phyloP scores from a whole-genome alignment of 495 filamentous ascomycete genomes.

The Clavariopsis aquatica region DNA sequence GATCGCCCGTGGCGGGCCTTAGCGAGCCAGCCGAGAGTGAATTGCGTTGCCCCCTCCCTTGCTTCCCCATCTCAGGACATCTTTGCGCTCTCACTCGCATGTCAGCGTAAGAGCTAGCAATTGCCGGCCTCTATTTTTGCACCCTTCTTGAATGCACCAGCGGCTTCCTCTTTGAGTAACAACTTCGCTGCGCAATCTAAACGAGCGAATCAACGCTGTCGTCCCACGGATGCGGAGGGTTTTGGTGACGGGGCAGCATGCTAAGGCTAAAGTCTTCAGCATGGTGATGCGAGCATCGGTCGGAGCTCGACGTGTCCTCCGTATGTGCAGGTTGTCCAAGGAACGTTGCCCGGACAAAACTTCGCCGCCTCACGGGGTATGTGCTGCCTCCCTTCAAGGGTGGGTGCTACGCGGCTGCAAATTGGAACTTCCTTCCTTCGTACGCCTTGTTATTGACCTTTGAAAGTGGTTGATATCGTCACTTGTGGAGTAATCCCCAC shows the following conservation, averaged over 20 bases:
- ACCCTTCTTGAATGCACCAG: background rate
- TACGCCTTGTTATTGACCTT: background rate
- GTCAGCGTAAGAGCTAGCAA: background rate
- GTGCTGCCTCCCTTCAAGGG: too few relatives aligned
- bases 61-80: too few relatives aligned
- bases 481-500: background rate
- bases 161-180: constrained; percentile 3
- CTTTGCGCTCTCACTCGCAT: too few relatives aligned
- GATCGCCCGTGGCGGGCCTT: background rate
- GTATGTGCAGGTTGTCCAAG: background rate
- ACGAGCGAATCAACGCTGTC: background rate
- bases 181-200: background rate
- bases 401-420: too few relatives aligned
- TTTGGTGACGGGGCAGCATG: background rate
- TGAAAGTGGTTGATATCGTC: background rate
- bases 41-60: too few relatives aligned
- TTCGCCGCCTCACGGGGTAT: background rate
- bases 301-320: background rate
- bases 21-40: constrained; percentile 1
- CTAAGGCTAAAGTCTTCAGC: background rate
- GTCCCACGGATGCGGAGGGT: background rate
- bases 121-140: constrained; percentile 10
- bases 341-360: background rate
- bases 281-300: background rate
- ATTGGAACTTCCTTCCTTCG: background rate